Percentiles rank a stretch among this genome's conserved stretches.
These are phyloP conservation scores for Strigomonas culicis DNA, from an alignment of 208 protist genomes.

Conservation along the genomic window DNA sequence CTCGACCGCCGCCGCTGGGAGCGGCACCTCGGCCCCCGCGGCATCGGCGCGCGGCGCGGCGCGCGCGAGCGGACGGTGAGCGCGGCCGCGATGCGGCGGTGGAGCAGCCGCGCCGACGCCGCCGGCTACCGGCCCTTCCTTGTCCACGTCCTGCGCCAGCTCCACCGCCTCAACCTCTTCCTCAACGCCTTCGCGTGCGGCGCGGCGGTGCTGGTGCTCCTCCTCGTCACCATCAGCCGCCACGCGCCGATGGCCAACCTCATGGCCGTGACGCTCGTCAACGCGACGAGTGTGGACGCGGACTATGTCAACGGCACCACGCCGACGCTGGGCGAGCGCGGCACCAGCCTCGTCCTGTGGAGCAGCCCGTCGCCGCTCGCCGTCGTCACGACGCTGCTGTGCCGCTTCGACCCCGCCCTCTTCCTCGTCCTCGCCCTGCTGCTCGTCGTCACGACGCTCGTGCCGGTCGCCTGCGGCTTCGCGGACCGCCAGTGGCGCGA, in stretches of 20 bases:
- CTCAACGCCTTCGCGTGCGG: conserved; percentile 29
- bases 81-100: neutral
- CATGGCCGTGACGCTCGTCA: neutral
- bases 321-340: neutral
- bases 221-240: neutral
- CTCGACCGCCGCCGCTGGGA: neutral
- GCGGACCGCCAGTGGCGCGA: conserved; percentile 31
- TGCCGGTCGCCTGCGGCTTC: conserved; percentile 32
- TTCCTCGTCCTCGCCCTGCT: conserved; percentile 43
- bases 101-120: conserved; percentile 11
- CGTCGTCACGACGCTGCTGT: conserved; percentile 19
- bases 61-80: neutral
- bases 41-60: neutral
- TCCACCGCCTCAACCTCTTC: conserved; percentile 30
- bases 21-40: neutral
- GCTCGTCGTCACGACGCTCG: conserved; percentile 31
- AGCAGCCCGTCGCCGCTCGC: conserved; percentile 15
- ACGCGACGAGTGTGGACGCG: too few species aligned
- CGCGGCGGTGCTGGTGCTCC: conserved; percentile 29
- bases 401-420: conserved; percentile 28
- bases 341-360: conserved; percentile 15
- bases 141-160: conserved; percentile 20
- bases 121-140: conserved; percentile 18
- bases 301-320: too few species aligned
- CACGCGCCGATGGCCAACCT: neutral